Conservation (phyloP, 257 asterid species). For the Orobanche coerulescens region DNA sequence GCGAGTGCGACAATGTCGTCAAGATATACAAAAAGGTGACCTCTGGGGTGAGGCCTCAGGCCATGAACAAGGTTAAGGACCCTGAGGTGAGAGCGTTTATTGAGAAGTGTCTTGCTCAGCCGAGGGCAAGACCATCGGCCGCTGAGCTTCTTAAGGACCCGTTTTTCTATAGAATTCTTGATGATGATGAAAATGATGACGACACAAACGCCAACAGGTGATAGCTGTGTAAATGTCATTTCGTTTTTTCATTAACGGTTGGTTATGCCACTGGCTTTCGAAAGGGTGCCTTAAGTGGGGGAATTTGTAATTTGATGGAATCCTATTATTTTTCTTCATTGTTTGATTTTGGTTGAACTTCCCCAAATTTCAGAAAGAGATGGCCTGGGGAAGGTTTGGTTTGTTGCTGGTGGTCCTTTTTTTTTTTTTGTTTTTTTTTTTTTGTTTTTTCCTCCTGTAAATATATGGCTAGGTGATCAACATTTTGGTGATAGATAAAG, state of each 20-base stretch:
- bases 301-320: not conserved
- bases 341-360: not conserved
- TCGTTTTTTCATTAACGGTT: not conserved
- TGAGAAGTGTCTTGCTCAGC: constrained; percentile 62
- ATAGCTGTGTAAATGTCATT: not conserved
- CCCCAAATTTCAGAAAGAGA: not conserved
- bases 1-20: constrained; percentile 59
- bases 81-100: constrained; percentile 49
- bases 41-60: constrained; percentile 60
- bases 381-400: not conserved
- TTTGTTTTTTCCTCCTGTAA: no score
- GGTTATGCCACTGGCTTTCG: not conserved
- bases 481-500: no score
- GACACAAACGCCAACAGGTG: not conserved
- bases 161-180: constrained; percentile 40
- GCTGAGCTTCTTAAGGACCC: constrained; percentile 55
- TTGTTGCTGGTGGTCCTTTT: not conserved
- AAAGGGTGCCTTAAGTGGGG: not conserved
- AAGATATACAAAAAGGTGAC: constrained; percentile 62
- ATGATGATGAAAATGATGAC: constrained; percentile 32
- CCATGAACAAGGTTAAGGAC: constrained; percentile 58
- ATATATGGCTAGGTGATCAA: no score
- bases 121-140: constrained; percentile 61
- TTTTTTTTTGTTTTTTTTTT: no score
- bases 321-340: not conserved